Base-by-base conservation (phyloP, 257 asterid genomes). In the Solanum rostratum region DNA sequence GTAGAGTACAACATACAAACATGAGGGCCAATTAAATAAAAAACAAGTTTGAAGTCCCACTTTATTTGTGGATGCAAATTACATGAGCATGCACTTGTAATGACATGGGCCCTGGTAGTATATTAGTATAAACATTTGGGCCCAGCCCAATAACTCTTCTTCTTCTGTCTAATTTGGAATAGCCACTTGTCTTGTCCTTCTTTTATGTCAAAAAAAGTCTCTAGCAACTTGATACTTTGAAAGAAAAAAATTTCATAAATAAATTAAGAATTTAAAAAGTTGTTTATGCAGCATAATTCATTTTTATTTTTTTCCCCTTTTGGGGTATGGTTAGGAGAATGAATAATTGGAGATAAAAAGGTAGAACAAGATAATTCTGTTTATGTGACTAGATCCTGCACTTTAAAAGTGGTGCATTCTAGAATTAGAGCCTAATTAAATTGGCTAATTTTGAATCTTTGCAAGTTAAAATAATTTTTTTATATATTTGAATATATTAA, bases 101-200 rank as follows among this genome's bases (percentile, higher is more conserved):
- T 57, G 22, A n/a, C 0, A 76, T 76, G 62, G 82, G 62, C 81
- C 90, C 85, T 54, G 85, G 87, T 78, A 68, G 85, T 79, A 81
- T 41, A 4, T 59, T 78, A 11, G 22, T 30, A 39, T 57, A 52
- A 19, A 14, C 10, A 15, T 41, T 15, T 55, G 87, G 86, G 79
- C 63, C 88, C 87, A 85, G 86, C 88, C 88, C 90, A 89, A 82
- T 85, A 65, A 74, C 87, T 84, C 52, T 10, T 66, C 2, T 15
- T 27, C 52, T 65, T 78, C 52, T 57, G 45, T 30, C 46, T 53
- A 76, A 81, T 52, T 50, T 74, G 55, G 55, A 46, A 37, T 20
- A 39, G 24, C 82, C 63, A 27, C 63, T 27, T 76, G 63, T 27
- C 33, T 74, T 73, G 22, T 46, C 81, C 6, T 24, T 52, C 65